Evolutionary conservation across 306 rosid species (phyloP).

Genomic region (Adenanthera pavonina): DNA sequence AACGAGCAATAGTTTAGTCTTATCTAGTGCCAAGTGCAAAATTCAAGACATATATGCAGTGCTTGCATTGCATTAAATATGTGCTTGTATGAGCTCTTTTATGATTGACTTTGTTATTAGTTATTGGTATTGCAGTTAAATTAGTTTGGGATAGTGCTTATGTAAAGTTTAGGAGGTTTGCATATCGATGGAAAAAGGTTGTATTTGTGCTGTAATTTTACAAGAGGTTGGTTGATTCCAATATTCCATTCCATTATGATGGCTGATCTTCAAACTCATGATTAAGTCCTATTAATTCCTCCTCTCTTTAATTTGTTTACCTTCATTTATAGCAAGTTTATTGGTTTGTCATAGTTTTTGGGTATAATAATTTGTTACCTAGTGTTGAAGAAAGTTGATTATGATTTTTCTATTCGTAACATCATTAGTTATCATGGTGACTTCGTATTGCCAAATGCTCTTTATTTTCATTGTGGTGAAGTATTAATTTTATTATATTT

Average conservation of each 20-base stretch:
- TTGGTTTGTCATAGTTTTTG: neutral
- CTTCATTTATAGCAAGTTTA: neutral
- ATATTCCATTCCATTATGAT: slow-evolving; percentile 23
- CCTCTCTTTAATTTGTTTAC: neutral
- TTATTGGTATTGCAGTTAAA: slow-evolving; percentile 32
- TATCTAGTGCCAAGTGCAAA: slow-evolving; percentile 32
- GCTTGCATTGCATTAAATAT: slow-evolving; percentile 34
- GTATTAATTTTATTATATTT: no score
- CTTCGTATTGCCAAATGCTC: no score
- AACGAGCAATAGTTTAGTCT: slow-evolving; percentile 31
- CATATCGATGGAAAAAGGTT: slow-evolving; percentile 18
- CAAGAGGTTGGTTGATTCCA: slow-evolving; percentile 29
- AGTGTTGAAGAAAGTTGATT: no score
- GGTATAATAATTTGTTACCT: neutral
- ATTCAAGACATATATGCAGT: slow-evolving; percentile 2
- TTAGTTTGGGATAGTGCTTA: slow-evolving; percentile 35
- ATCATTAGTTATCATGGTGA: no score
- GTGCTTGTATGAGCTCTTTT: slow-evolving; percentile 38
- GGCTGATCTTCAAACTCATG: neutral
- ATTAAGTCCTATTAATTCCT: neutral
- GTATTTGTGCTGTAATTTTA: slow-evolving; percentile 32
- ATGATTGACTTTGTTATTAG: slow-evolving; percentile 29
- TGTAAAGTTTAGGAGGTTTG: slow-evolving; percentile 35
- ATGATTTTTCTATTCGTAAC: no score
- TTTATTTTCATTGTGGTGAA: no score